Percentiles rank a stretch among this genome's conserved stretches.
phyloP scores from a whole-genome alignment of 257 asterid genomes.

The Solanum gandarillasii region DNA sequence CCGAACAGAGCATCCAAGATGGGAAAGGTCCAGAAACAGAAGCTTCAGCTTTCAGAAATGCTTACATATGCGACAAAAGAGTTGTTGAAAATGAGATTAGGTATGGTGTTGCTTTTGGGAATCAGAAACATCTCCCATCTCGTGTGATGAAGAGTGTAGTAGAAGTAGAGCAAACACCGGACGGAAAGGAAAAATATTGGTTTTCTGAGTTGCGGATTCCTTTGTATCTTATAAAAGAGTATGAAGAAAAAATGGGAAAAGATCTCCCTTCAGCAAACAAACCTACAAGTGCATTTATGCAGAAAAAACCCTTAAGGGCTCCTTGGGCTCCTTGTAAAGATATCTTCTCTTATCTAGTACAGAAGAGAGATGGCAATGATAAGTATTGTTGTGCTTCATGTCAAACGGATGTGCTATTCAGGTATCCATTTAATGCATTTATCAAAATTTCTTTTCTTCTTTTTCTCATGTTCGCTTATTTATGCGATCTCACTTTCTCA shows the following conservation, averaged over 20 bases:
- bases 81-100: slow-evolving; percentile 35
- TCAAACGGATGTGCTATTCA: slow-evolving; percentile 31
- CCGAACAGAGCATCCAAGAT: slow-evolving; percentile 44
- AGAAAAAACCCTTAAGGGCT: slow-evolving; percentile 32
- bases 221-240: slow-evolving; percentile 62
- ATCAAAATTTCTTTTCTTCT: background rate
- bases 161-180: slow-evolving; percentile 46
- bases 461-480: slow-evolving; percentile 4
- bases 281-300: slow-evolving; percentile 24
- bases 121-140: slow-evolving; percentile 79
- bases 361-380: slow-evolving; percentile 39
- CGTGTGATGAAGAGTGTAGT: slow-evolving; percentile 59
- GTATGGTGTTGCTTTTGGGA: slow-evolving; percentile 60
- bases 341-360: slow-evolving; percentile 38
- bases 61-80: slow-evolving; percentile 47
- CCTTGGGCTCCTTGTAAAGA: slow-evolving; percentile 32
- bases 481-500: slow-evolving; percentile 20
- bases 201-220: slow-evolving; percentile 66
- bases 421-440: slow-evolving; percentile 31
- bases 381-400: slow-evolving; percentile 45
- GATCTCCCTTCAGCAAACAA: slow-evolving; percentile 4
- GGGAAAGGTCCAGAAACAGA: slow-evolving; percentile 65
- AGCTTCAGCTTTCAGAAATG: slow-evolving; percentile 75
- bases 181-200: slow-evolving; percentile 67
- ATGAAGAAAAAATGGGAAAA: slow-evolving; percentile 42